Conservation (phyloP, 495 filamentous ascomycete species). For the Recurvomyces mirabilis region DNA sequence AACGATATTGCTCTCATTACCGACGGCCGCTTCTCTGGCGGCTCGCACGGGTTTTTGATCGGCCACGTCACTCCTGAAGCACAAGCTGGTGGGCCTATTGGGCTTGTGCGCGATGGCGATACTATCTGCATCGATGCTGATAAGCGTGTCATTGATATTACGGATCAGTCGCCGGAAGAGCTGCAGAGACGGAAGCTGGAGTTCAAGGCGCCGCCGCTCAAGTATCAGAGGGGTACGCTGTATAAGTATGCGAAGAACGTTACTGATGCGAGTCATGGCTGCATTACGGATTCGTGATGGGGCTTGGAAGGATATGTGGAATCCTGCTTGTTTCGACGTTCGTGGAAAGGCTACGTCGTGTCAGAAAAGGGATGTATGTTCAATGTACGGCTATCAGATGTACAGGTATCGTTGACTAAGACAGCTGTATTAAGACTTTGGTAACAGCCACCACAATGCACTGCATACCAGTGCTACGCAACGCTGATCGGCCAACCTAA, state of each 20-base stretch:
- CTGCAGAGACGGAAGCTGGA: constrained; percentile 51
- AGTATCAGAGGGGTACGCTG: constrained; percentile 62
- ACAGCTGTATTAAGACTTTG: too few relatives aligned
- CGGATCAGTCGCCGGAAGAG: constrained; percentile 48
- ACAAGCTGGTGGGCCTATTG: constrained; percentile 58
- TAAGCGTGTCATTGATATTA: constrained; percentile 47
- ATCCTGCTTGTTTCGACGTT: too few relatives aligned
- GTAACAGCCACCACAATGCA: too few relatives aligned
- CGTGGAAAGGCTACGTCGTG: too few relatives aligned
- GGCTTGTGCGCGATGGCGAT: constrained; percentile 57
- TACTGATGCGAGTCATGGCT: constrained; percentile 66
- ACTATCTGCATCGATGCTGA: constrained; percentile 62
- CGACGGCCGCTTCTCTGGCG: constrained; percentile 67
- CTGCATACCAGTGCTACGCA: too few relatives aligned
- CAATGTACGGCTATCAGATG: too few relatives aligned
- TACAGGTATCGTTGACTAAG: too few relatives aligned
- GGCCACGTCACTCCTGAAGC: constrained; percentile 66
- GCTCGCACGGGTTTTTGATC: constrained; percentile 69
- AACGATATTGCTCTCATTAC: constrained; percentile 73
- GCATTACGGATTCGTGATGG: constrained; percentile 55
- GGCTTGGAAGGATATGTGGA: too few relatives aligned
- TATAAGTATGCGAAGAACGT: constrained; percentile 62
- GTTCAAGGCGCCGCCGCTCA: constrained; percentile 53
- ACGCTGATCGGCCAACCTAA: too few relatives aligned
- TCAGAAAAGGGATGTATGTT: too few relatives aligned